These are phyloP conservation scores for Iris macrosiphon DNA, from an alignment of 106 monocot genomes.

Conservation along the genomic window DNA sequence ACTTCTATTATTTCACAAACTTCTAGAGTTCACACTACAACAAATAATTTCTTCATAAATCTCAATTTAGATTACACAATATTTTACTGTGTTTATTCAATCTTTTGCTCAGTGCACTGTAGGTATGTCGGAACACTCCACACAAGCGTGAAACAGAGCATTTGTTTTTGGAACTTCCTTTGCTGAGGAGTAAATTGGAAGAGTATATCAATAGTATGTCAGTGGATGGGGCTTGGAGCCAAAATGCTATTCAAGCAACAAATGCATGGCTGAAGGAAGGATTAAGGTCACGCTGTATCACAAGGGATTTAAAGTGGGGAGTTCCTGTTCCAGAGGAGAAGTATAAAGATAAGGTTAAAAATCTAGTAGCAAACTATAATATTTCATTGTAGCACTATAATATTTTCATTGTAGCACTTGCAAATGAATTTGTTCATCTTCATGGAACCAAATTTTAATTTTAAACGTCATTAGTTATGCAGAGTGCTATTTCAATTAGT, in stretches of 20 bases:
- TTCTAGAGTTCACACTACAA: too few relatives aligned
- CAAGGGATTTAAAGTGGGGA: slow-evolving; percentile 98
- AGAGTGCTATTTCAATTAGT: not conserved
- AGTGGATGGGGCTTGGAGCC: slow-evolving; percentile 70
- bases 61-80: too few relatives aligned
- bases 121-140: slow-evolving; percentile 78
- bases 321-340: slow-evolving; percentile 96
- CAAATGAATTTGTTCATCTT: too few relatives aligned
- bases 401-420: too few relatives aligned
- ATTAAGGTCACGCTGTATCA: slow-evolving; percentile 81
- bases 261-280: slow-evolving; percentile 96
- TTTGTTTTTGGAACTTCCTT: slow-evolving; percentile 86
- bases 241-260: slow-evolving; percentile 94
- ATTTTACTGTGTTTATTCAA: too few relatives aligned
- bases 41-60: too few relatives aligned
- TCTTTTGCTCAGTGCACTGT: too few relatives aligned
- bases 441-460: not conserved
- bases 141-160: slow-evolving; percentile 84
- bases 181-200: slow-evolving; percentile 59
- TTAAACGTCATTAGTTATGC: not conserved
- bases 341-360: slow-evolving; percentile 86
- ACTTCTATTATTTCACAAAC: not conserved
- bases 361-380: too few relatives aligned
- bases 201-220: slow-evolving; percentile 68
- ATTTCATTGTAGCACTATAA: too few relatives aligned